Base-by-base conservation (phyloP, 2,329 filamentous ascomycete genomes). In the Fusarium irregulare region DNA sequence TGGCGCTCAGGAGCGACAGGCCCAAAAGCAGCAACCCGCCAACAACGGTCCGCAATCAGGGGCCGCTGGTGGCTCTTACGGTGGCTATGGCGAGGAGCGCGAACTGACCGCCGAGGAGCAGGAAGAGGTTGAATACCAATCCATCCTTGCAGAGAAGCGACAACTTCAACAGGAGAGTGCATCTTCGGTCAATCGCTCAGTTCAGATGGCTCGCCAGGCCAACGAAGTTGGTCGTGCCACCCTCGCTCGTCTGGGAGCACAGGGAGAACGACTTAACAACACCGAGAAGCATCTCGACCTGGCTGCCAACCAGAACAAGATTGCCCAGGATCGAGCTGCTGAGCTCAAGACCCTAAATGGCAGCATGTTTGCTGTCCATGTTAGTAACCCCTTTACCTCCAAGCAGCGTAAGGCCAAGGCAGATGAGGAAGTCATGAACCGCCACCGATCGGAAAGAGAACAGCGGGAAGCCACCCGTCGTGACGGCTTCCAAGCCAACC, bases 321-420 rank as follows among this genome's bases (percentile, higher is more conserved):
- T 92, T 63, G 92, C 93, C 0, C 90, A 94, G 73, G 93, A 94
- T 71, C 92, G 93, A 73, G 91, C 93, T 2, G 88, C 89, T 49
- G 93, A 97, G 77, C 83, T 98, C 40, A 95, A 95, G 83, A 93
- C 88, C 2, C 84, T 97, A 51, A 97, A 98, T 80, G 86, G 91
- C 68, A 94, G 91, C 83, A 97, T 98, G 93, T 97, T 97, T 76
- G 92, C 93, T 7, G 88, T 94, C 23, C 91, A 94, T 75, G 90
- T 94, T 27, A 84, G 85, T 56, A 93, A 93, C 74, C 91, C 91
- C 0, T 93, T 97, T 78, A 96, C 92, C 1, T 89, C 88, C 16
- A 89, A 87, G 67, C 87, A 86, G 71, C 87, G 91, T 46, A 87
- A 86, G 28, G 84, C 85, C 57, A 88, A 88, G 60, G 86, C 88